Percentiles rank a stretch among this genome's conserved stretches.
Evolutionary conservation across 2,329 filamentous ascomycete genomes (phyloP).

Genomic region (Fusarium neocosmosporiellum): DNA sequence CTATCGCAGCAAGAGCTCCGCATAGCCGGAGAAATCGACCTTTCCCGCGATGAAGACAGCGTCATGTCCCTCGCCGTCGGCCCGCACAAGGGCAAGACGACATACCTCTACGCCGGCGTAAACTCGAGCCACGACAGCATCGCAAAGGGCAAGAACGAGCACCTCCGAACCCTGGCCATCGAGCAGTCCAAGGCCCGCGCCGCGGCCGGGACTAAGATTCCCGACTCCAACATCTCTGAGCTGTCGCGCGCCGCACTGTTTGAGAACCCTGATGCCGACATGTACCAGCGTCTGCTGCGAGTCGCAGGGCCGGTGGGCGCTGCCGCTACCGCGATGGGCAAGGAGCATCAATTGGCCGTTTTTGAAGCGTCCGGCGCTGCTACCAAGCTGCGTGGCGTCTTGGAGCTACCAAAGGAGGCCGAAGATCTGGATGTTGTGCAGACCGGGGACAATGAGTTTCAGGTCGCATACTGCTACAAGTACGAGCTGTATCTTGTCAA

Average conservation of each 20-base stretch:
- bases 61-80: constrained; percentile 84
- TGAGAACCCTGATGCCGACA: constrained; percentile 58
- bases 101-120: constrained; percentile 77
- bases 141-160: constrained; percentile 81
- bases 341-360: constrained; percentile 80
- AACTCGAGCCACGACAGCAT: constrained; percentile 82
- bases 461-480: constrained; percentile 83
- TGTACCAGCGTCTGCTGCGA: constrained; percentile 70
- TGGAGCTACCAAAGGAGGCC: constrained; percentile 67
- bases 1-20: constrained; percentile 71
- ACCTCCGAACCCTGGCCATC: constrained; percentile 82
- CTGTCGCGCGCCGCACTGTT: constrained; percentile 66
- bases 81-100: constrained; percentile 65
- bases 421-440: constrained; percentile 77
- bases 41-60: constrained; percentile 88
- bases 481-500: constrained; percentile 77
- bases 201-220: constrained; percentile 43
- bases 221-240: constrained; percentile 59
- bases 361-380: constrained; percentile 70
- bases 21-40: constrained; percentile 76
- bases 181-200: constrained; percentile 51
- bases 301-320: constrained; percentile 76
- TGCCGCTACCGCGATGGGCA: constrained; percentile 81
- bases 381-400: constrained; percentile 59
- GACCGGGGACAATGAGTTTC: constrained; percentile 70